These are phyloP conservation scores for Pichia sp. DNA, from an alignment of 1,139 yeast species.

Conservation along the genomic window DNA sequence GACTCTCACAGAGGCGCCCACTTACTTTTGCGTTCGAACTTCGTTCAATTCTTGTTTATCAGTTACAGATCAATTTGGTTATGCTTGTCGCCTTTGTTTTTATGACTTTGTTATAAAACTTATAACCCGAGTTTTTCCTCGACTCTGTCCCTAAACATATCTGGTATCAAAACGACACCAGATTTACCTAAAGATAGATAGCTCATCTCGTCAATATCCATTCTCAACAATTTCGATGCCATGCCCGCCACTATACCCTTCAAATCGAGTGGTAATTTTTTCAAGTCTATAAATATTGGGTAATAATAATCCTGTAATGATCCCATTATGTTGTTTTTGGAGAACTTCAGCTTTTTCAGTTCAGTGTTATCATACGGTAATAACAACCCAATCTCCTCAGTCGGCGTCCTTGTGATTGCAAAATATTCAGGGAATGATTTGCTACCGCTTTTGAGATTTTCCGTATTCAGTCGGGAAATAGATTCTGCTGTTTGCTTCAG, in stretches of 20 bases:
- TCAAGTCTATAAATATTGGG: constrained; percentile 56
- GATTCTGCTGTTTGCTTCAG: constrained; percentile 34
- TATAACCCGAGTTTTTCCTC: constrained; percentile 5
- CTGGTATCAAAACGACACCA: constrained; percentile 57
- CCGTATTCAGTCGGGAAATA: constrained; percentile 33
- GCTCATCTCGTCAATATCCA: constrained; percentile 45
- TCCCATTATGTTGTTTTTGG: constrained; percentile 45
- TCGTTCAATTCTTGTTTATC: too few relatives aligned
- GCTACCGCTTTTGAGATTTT: constrained; percentile 24
- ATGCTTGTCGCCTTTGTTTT: too few relatives aligned
- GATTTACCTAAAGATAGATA: constrained; percentile 61
- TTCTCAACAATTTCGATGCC: constrained; percentile 43
- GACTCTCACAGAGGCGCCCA: too few relatives aligned
- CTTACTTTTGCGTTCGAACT: too few relatives aligned
- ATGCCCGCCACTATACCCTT: constrained; percentile 69
- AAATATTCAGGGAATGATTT: constrained; percentile 44
- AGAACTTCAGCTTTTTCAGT: constrained; percentile 40
- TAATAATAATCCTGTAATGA: constrained; percentile 52
- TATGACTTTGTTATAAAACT: background rate
- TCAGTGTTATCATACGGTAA: constrained; percentile 43
- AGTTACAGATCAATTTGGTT: too few relatives aligned
- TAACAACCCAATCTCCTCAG: constrained; percentile 51
- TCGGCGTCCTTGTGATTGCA: constrained; percentile 54
- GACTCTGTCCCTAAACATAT: constrained; percentile 32
- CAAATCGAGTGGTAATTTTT: constrained; percentile 53